A percentile compares a stretch with the other conserved stretches of the same genome.
Evolutionary conservation across 2,329 filamentous ascomycete genomes (phyloP).

Genomic region (Ophiostoma piceae): DNA sequence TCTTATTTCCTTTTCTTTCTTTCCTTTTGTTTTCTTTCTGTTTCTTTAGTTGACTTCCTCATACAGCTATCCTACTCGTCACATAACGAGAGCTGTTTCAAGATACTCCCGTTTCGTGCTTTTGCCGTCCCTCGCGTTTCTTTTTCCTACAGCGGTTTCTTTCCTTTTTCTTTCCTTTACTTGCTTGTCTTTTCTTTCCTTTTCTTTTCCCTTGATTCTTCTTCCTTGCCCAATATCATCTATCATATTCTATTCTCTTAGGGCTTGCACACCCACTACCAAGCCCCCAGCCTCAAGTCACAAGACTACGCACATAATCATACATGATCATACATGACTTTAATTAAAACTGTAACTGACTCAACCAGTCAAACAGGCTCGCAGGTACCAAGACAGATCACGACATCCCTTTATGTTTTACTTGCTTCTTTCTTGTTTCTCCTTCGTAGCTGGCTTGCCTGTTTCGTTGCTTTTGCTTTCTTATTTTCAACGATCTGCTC

Average conservation of each 20-base stretch:
- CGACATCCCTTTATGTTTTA: not conserved
- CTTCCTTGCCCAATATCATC: not conserved
- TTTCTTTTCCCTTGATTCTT: not conserved
- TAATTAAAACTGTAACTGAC: not conserved
- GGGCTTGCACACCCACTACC: not conserved
- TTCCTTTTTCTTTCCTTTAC: not conserved
- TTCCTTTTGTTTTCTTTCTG: not conserved
- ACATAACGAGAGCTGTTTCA: not conserved
- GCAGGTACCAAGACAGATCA: not conserved
- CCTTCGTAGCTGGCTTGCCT: not conserved
- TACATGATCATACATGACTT: not conserved
- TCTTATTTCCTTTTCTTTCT: not conserved
- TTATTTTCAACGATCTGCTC: not conserved
- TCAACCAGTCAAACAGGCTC: not conserved
- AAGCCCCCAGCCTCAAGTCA: not conserved
- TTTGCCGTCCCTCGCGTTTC: not conserved
- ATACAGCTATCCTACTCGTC: not conserved
- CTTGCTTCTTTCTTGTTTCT: not conserved
- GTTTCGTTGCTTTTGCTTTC: not conserved
- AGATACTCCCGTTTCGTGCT: not conserved
- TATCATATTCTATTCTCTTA: not conserved
- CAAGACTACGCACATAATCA: not conserved
- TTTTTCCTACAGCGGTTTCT: not conserved
- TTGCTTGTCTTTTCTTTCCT: not conserved
- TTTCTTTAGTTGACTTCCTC: not conserved